phyloP scores from a whole-genome alignment of 495 filamentous ascomycete species.

The Podospora conica region DNA sequence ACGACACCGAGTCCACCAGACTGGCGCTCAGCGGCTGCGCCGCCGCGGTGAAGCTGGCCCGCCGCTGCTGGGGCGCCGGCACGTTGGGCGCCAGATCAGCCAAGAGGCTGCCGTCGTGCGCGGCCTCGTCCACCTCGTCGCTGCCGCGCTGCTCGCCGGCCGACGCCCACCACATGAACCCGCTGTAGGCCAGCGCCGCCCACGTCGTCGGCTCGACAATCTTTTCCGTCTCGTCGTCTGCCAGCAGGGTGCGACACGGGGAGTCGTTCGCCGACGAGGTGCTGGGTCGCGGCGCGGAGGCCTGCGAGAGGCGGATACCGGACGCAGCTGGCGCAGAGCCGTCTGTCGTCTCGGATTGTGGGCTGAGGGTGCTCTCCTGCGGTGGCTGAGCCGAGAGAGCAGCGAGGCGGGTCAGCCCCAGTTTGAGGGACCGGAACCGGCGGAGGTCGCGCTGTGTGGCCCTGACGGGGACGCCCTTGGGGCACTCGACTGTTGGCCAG shows the following conservation, averaged over 20 bases:
- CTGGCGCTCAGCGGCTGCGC: constrained; percentile 9
- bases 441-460: constrained; percentile 88
- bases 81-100: constrained; percentile 33
- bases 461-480: constrained; percentile 57
- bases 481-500: constrained; percentile 71
- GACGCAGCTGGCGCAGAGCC: constrained; percentile 19
- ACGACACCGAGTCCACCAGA: constrained; percentile 33
- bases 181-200: constrained; percentile 80
- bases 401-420: constrained; percentile 54
- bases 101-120: constrained; percentile 43
- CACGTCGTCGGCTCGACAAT: constrained; percentile 78
- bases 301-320: constrained; percentile 19
- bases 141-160: constrained; percentile 74
- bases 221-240: constrained; percentile 40
- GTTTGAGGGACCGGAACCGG: constrained; percentile 66
- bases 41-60: constrained; percentile 25
- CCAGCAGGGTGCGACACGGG: not conserved
- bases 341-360: constrained; percentile 20
- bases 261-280: constrained; percentile 20
- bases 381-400: constrained; percentile 20
- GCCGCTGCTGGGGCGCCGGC: constrained; percentile 22
- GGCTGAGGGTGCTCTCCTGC: constrained; percentile 10
- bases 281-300: constrained; percentile 25
- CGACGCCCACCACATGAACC: constrained; percentile 98
- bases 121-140: constrained; percentile 42